phyloP scores from a whole-genome alignment of 495 filamentous ascomycete genomes.

The Astrocystis sublimbata region DNA sequence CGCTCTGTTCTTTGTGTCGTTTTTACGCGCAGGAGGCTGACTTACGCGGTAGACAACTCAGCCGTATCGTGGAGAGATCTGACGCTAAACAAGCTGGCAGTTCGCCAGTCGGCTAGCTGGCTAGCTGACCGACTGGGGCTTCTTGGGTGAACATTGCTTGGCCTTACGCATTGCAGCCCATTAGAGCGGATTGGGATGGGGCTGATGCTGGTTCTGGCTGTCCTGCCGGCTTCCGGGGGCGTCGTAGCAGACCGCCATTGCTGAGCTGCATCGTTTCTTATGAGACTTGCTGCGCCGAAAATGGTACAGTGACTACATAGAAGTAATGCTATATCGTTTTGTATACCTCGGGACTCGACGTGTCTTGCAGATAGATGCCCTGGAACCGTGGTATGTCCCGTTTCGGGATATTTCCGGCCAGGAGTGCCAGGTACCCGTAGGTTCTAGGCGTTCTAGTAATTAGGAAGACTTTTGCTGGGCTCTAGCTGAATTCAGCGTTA shows the following conservation, averaged over 20 bases:
- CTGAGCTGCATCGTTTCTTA: too few species aligned
- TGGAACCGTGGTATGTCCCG: slow-evolving; percentile 1
- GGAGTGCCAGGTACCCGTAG: too few species aligned
- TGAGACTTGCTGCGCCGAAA: background rate
- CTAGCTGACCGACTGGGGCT: background rate
- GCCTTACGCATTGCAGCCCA: too few species aligned
- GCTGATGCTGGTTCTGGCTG: background rate
- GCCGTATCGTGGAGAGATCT: slow-evolving; percentile 16
- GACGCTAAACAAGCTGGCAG: slow-evolving; percentile 3
- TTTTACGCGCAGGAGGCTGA: slow-evolving; percentile 2
- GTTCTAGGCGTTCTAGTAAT: too few species aligned
- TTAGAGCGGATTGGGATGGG: background rate
- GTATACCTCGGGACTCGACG: slow-evolving; percentile 5
- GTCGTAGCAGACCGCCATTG: background rate
- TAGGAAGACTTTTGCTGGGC: background rate
- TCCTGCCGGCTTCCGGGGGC: background rate
- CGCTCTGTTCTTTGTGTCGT: background rate
- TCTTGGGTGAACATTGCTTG: background rate
- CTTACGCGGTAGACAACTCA: background rate
- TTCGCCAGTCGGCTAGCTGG: background rate
- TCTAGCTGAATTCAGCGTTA: background rate
- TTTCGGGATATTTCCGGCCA: background rate
- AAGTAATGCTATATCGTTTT: background rate
- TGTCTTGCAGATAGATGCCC: slow-evolving; percentile 13
- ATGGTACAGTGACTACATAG: background rate